These are phyloP conservation scores for Novymonas esmeraldas DNA, from an alignment of 208 protist species.

Conservation along the genomic window DNA sequence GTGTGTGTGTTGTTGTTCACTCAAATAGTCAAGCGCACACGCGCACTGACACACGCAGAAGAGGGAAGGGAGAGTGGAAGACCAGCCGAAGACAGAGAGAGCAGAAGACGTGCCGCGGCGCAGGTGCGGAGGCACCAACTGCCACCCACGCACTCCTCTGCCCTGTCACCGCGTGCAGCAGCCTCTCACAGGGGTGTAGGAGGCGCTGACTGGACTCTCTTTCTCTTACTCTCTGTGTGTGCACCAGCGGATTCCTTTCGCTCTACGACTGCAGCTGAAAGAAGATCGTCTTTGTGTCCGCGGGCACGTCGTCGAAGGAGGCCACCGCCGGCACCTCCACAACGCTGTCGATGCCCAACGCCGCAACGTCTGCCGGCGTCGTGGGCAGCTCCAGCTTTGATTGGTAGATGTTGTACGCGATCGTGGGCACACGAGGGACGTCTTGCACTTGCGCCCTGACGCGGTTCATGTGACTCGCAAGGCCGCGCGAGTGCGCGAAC, in stretches of 20 bases:
- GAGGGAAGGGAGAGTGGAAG: too few relatives aligned
- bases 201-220: too few relatives aligned
- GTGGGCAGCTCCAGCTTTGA: constrained; percentile 36
- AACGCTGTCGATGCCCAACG: constrained; percentile 44
- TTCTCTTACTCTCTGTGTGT: not conserved
- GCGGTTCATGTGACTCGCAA: constrained; percentile 84
- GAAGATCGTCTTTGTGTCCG: constrained; percentile 34
- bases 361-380: constrained; percentile 33
- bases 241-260: not conserved
- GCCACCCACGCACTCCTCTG: too few relatives aligned
- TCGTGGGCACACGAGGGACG: constrained; percentile 39
- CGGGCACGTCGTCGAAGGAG: constrained; percentile 51
- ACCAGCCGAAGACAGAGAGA: too few relatives aligned
- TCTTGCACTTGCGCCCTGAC: constrained; percentile 52
- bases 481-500: constrained; percentile 50
- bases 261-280: constrained; percentile 42
- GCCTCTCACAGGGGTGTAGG: too few relatives aligned
- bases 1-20: too few relatives aligned
- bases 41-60: too few relatives aligned
- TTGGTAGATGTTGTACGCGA: constrained; percentile 67
- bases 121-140: too few relatives aligned
- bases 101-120: too few relatives aligned
- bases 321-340: constrained; percentile 60
- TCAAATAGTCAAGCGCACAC: too few relatives aligned
- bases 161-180: too few relatives aligned